Evolutionary conservation across 2,329 filamentous ascomycete species (phyloP), one percentile per base, ranked within the genome.

Genomic region (Epicoccum sorghinum): DNA sequence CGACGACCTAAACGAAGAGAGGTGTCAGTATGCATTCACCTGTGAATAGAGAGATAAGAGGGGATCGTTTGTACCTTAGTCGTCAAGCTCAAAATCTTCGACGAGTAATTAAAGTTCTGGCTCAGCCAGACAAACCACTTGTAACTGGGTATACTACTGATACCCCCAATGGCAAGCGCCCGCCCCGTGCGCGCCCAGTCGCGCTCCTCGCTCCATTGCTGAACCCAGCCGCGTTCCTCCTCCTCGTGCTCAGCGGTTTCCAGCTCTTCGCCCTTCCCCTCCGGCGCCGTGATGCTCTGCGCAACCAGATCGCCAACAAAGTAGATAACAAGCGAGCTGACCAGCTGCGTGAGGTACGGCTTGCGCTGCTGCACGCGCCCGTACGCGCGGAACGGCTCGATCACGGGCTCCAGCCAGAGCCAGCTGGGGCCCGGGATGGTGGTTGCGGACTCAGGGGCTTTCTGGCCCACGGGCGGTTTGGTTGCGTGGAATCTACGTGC

Each of bases 61-160:
- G 32, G 32, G 32, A 13, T 13, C 29, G 29, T 33, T 33, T 53
- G 7, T 52, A 71, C 70, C 76, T 96, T 96, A 51, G 86, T 86
- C 27, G 81, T 80, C 29, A 97, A 81, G 2, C 89, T 92, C 43
- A 90, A 75, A 33, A 84, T 65, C 63, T 87, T 88, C 27, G 89
- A 93, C 7, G 85, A 64, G 75, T 90, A 96, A 78, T 96, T 96
- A 83, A 96, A 96, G 75, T 87, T 83, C 55, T 85, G 81, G 37
- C 89, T 88, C 12, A 97, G 83, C 76, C 88, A 96, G 62, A 93
- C 80, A 77, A 81, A 96, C 92, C 92, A 96, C 65, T 85, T 85
- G 71, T 93, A 96, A 40, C 83, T 84, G 0, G 93, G 93, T 54
- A 96, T 90, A 14, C 88, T 86, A 9, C 84, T 84, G 42, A 88